Conservation (phyloP, 495 filamentous ascomycete genomes). For the Lasiosphaeria ovina region DNA sequence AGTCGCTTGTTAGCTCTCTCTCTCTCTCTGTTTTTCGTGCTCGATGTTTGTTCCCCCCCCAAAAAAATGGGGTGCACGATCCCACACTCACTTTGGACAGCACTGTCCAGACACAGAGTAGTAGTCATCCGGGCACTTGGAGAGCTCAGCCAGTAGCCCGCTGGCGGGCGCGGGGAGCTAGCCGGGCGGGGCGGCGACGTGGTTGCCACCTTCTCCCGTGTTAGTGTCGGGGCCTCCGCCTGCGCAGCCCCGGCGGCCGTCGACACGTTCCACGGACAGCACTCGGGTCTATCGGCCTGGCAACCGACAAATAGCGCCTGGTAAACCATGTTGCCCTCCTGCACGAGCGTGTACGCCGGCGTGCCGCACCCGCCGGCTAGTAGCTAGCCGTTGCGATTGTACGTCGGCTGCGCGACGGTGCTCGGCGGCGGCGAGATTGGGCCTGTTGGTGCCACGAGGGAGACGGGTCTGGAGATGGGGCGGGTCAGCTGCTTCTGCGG, state of each 20-base stretch:
- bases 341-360: slow-evolving; percentile 23
- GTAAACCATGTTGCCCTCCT: slow-evolving; percentile 19
- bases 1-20: neutral
- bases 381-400: slow-evolving; percentile 15
- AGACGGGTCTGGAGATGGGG: slow-evolving; percentile 10
- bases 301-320: slow-evolving; percentile 28
- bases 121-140: slow-evolving; percentile 25
- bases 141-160: slow-evolving; percentile 7
- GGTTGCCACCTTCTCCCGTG: slow-evolving; percentile 1
- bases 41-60: too few relatives aligned
- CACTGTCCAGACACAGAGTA: slow-evolving; percentile 27
- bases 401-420: slow-evolving; percentile 8
- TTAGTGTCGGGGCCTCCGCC: neutral
- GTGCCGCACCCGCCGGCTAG: slow-evolving; percentile 18
- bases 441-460: slow-evolving; percentile 6
- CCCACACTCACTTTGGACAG: slow-evolving; percentile 24
- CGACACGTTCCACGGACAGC: slow-evolving; percentile 26
- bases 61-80: neutral
- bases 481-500: neutral
- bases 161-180: slow-evolving; percentile 19
- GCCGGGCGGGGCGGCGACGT: slow-evolving; percentile 16
- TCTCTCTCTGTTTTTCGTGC: too few relatives aligned
- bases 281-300: slow-evolving; percentile 20
- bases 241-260: neutral
- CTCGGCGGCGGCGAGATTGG: slow-evolving; percentile 12